Conservation (phyloP, 345 rosid genomes). For the Ailanthus altissimus region DNA sequence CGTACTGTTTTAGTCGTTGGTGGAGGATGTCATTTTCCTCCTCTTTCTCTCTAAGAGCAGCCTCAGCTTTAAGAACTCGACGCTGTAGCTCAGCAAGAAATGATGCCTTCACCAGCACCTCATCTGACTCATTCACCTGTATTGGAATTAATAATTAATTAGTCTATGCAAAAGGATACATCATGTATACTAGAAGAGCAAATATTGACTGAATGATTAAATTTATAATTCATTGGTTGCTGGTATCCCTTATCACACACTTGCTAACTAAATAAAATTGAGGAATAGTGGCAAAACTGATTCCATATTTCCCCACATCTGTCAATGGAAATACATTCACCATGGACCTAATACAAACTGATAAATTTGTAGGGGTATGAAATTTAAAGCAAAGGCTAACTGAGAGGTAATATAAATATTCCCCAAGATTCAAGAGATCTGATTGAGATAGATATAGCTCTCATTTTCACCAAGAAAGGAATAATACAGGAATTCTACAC, state of each 20-base stretch:
- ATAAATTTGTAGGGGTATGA: neutral
- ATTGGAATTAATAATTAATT: constrained; percentile 16
- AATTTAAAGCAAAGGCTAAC: neutral
- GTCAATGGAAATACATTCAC: neutral
- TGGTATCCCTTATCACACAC: neutral
- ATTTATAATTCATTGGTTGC: neutral
- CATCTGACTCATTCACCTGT: constrained; percentile 71
- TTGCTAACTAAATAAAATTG: neutral
- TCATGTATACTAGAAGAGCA: neutral
- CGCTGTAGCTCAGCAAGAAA: constrained; percentile 90
- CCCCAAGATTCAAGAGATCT: neutral
- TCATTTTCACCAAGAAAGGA: too few relatives aligned
- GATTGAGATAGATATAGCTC: neutral
- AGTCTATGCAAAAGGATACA: constrained; percentile 3
- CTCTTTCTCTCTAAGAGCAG: constrained; percentile 83
- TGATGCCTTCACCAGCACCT: constrained; percentile 85
- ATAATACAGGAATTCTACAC: neutral
- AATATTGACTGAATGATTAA: too few relatives aligned
- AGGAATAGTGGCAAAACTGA: neutral
- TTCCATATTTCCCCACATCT: neutral
- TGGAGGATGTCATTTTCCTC: constrained; percentile 95
- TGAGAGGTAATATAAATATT: neutral
- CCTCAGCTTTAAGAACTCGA: constrained; percentile 88
- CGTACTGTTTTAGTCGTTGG: constrained; percentile 92
- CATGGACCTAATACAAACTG: neutral